Evolutionary conservation across 2,329 filamentous ascomycete species (phyloP).

Genomic region (Cladosporium sp.): DNA sequence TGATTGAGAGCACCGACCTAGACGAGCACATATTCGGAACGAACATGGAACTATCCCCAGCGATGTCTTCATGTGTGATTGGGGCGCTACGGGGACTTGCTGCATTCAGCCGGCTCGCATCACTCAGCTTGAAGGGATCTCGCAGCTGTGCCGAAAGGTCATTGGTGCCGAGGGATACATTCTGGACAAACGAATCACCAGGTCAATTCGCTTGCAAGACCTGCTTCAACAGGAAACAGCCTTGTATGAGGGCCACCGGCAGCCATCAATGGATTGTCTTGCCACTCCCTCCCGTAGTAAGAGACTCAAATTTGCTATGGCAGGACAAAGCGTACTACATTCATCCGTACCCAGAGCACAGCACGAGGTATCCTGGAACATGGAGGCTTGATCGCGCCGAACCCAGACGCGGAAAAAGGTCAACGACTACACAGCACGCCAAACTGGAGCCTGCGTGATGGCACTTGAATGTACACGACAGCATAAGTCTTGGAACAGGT

Average conservation of each 20-base stretch:
- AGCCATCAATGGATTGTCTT: conserved; percentile 21
- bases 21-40: not conserved
- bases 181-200: conserved; percentile 21
- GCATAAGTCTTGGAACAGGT: too few species aligned
- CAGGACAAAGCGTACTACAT: conserved; percentile 9
- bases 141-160: not conserved
- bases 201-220: conserved; percentile 23
- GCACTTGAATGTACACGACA: too few species aligned
- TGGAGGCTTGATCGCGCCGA: not conserved
- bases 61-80: not conserved
- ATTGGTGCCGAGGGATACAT: not conserved
- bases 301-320: not conserved
- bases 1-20: not conserved
- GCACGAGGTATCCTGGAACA: not conserved
- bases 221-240: conserved; percentile 24
- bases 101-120: not conserved
- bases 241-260: conserved; percentile 23
- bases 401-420: too few species aligned
- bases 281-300: not conserved
- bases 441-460: too few species aligned
- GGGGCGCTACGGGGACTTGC: not conserved
- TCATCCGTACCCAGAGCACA: not conserved
- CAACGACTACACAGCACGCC: too few species aligned
- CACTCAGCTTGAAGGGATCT: not conserved
- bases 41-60: not conserved